phyloP scores from a whole-genome alignment of 148 eudicot species.

The Arbutus unedo region DNA sequence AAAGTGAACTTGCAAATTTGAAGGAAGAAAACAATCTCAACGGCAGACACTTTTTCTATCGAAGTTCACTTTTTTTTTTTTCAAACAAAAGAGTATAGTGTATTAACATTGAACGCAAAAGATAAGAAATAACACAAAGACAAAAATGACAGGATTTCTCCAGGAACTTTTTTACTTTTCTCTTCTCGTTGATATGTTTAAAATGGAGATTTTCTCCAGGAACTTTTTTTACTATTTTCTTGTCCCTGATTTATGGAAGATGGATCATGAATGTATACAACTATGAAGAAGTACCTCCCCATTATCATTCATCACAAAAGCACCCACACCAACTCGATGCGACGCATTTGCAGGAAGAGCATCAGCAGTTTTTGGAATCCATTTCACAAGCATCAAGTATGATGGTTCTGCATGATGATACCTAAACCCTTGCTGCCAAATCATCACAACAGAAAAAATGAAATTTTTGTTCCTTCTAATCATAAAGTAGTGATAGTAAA shows the following conservation, averaged over 20 bases:
- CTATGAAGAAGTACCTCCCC: conserved; percentile 43
- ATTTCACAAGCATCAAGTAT: conserved; percentile 66
- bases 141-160: too few relatives aligned
- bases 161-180: too few relatives aligned
- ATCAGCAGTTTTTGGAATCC: conserved; percentile 46
- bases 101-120: too few relatives aligned
- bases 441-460: background rate
- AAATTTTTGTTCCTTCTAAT: background rate
- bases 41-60: too few relatives aligned
- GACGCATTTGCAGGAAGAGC: conserved; percentile 56
- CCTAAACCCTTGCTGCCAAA: conserved; percentile 64
- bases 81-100: too few relatives aligned
- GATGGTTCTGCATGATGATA: conserved; percentile 78
- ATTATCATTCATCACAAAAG: conserved; percentile 55
- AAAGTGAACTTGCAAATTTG: too few relatives aligned
- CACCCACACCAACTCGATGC: conserved; percentile 72
- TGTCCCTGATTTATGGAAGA: background rate
- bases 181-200: too few relatives aligned
- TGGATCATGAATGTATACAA: background rate
- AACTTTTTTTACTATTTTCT: background rate
- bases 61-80: too few relatives aligned
- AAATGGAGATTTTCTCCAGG: background rate
- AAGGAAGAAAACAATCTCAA: too few relatives aligned
- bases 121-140: too few relatives aligned
- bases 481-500: background rate